These are phyloP conservation scores for Kernera saxatilis DNA, from an alignment of 345 rosid genomes.

Conservation along the genomic window DNA sequence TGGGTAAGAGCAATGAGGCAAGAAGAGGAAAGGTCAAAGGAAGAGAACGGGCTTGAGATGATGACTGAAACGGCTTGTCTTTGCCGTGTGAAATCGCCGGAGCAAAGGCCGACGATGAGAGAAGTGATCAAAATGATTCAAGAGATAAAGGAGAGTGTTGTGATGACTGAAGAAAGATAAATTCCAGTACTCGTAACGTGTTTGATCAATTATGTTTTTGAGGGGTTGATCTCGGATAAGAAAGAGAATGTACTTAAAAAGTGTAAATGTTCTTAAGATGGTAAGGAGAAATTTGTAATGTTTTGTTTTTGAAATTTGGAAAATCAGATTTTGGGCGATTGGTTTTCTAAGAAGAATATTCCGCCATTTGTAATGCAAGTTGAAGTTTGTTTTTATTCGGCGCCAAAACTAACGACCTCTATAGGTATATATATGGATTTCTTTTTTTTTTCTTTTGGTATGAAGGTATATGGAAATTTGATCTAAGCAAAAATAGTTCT, in stretches of 20 bases:
- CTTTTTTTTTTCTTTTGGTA: too few relatives aligned
- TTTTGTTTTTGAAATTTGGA: not conserved
- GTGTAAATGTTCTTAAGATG: not conserved
- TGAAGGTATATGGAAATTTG: too few relatives aligned
- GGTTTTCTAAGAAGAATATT: not conserved
- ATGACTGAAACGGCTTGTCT: conserved; percentile 71
- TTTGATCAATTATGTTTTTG: not conserved
- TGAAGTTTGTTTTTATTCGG: not conserved
- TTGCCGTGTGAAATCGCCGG: conserved; percentile 73
- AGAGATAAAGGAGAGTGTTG: conserved; percentile 55
- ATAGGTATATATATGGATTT: too few relatives aligned
- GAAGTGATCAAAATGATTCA: conserved; percentile 79
- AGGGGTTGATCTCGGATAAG: not conserved
- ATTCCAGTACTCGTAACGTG: not conserved
- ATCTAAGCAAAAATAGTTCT: too few relatives aligned
- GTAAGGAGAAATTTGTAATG: not conserved
- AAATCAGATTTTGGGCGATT: not conserved
- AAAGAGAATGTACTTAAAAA: not conserved
- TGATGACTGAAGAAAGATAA: conserved; percentile 19
- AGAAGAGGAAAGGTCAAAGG: conserved; percentile 41
- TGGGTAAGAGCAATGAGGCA: conserved; percentile 72
- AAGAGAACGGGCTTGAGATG: conserved; percentile 64
- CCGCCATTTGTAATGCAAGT: not conserved
- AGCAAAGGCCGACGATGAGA: conserved; percentile 76
- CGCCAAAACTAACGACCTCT: conserved; percentile 1